phyloP scores from a whole-genome alignment of 2,329 filamentous ascomycete genomes.

The Dothideomycetidae sp. region DNA sequence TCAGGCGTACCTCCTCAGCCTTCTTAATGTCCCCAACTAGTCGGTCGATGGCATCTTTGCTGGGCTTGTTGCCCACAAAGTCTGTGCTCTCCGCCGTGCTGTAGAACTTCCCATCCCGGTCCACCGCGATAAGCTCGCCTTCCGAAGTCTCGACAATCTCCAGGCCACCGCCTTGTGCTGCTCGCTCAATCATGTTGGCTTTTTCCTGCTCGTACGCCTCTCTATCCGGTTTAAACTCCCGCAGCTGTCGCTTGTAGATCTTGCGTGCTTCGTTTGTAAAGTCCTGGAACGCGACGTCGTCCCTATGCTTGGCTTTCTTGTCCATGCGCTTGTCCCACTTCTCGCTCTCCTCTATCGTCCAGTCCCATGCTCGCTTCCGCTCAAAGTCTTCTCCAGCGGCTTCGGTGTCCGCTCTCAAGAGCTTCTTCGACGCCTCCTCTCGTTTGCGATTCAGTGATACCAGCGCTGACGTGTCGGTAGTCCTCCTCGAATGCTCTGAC shows the following conservation, averaged over 20 bases:
- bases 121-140: constrained; percentile 85
- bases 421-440: constrained; percentile 78
- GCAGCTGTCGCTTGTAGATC: constrained; percentile 82
- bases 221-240: constrained; percentile 59
- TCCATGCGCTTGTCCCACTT: constrained; percentile 82
- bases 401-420: constrained; percentile 82
- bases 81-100: constrained; percentile 70
- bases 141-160: constrained; percentile 94
- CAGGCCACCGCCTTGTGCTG: constrained; percentile 68
- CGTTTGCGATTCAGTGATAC: constrained; percentile 70
- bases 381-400: constrained; percentile 84
- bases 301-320: constrained; percentile 67
- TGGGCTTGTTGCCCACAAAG: constrained; percentile 74
- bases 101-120: constrained; percentile 82
- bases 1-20: constrained; percentile 73
- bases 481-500: constrained; percentile 64
- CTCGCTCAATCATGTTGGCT: constrained; percentile 67
- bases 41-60: constrained; percentile 73
- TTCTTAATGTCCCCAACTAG: constrained; percentile 75
- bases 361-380: constrained; percentile 96
- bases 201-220: constrained; percentile 82
- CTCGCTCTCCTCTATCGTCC: constrained; percentile 90
- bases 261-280: constrained; percentile 79
- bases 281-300: constrained; percentile 82
- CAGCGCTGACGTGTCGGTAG: constrained; percentile 63